These are phyloP conservation scores for Malassezia japonica DNA, from an alignment of 1,284 basidiomycete genomes.

Conservation along the genomic window DNA sequence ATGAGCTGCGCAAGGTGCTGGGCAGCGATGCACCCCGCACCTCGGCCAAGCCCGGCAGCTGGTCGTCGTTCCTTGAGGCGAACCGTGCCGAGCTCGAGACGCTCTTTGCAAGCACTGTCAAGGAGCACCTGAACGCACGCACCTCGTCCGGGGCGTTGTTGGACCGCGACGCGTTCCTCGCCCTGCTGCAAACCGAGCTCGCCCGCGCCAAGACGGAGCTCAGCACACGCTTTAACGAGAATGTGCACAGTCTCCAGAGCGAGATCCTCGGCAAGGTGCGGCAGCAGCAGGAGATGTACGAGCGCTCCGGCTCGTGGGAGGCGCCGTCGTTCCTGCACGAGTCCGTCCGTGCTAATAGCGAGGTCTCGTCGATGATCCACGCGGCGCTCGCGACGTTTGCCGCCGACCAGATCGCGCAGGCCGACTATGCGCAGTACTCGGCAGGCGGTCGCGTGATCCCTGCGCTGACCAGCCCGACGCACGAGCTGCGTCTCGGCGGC, in stretches of 20 bases:
- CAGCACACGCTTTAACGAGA: slow-evolving; percentile 36
- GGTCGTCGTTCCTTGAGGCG: slow-evolving; percentile 3
- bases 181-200: slow-evolving; percentile 46
- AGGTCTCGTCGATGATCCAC: slow-evolving; percentile 65
- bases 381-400: slow-evolving; percentile 57
- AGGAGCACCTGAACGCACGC: background rate
- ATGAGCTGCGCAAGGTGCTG: slow-evolving; percentile 51
- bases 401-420: slow-evolving; percentile 66
- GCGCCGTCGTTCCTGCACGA: background rate
- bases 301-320: slow-evolving; percentile 20
- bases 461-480: slow-evolving; percentile 62
- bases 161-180: slow-evolving; percentile 11
- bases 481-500: slow-evolving; percentile 32
- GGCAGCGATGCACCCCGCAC: background rate
- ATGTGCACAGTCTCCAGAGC: slow-evolving; percentile 24
- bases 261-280: slow-evolving; percentile 28
- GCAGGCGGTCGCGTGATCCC: slow-evolving; percentile 73
- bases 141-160: background rate
- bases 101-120: background rate
- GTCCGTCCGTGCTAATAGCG: background rate
- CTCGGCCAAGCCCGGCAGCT: background rate
- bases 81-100: slow-evolving; percentile 8
- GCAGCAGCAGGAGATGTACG: slow-evolving; percentile 35
- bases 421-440: slow-evolving; percentile 77
- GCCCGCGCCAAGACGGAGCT: slow-evolving; percentile 36